These are phyloP conservation scores for Exophiala spinifera DNA, from an alignment of 2,329 filamentous ascomycete species.

Conservation along the genomic window DNA sequence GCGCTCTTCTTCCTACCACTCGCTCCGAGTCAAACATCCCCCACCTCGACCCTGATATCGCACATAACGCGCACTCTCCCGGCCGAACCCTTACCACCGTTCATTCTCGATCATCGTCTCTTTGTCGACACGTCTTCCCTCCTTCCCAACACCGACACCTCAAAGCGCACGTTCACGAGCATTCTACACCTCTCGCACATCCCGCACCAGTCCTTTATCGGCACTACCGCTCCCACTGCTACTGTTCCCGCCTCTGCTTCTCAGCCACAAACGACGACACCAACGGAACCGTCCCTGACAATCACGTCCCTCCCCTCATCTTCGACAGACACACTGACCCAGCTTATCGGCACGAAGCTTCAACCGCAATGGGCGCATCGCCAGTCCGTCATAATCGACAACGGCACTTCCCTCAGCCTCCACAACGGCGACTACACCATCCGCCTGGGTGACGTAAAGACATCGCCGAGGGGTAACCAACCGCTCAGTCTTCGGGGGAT, in stretches of 20 bases:
- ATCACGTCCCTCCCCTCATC: conserved; percentile 25
- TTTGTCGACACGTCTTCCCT: conserved; percentile 30
- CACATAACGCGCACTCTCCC: conserved; percentile 27
- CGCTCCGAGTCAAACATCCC: conserved; percentile 14
- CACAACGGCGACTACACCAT: conserved; percentile 18
- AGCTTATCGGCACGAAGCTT: conserved; percentile 27
- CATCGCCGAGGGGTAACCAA: conserved; percentile 17
- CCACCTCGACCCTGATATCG: conserved; percentile 21
- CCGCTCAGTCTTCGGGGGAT: conserved; percentile 20
- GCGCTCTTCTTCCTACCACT: conserved; percentile 25
- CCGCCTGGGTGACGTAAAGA: conserved; percentile 28
- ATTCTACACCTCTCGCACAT: conserved; percentile 26
- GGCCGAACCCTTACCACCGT: conserved; percentile 23
- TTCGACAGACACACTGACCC: conserved; percentile 22
- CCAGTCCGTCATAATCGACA: conserved; percentile 25
- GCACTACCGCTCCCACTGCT: neutral
- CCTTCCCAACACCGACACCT: conserved; percentile 21
- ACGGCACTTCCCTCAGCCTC: conserved; percentile 22
- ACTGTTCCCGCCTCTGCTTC: no score
- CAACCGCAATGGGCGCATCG: conserved; percentile 27
- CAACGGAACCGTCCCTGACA: neutral
- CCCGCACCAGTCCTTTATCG: conserved; percentile 22
- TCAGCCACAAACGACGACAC: neutral
- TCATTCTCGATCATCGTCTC: conserved; percentile 26
- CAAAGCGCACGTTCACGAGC: conserved; percentile 21